Evolutionary conservation across 768 basidiomycete genomes (phyloP).

Genomic region (Boletus rufocinnamomeus): DNA sequence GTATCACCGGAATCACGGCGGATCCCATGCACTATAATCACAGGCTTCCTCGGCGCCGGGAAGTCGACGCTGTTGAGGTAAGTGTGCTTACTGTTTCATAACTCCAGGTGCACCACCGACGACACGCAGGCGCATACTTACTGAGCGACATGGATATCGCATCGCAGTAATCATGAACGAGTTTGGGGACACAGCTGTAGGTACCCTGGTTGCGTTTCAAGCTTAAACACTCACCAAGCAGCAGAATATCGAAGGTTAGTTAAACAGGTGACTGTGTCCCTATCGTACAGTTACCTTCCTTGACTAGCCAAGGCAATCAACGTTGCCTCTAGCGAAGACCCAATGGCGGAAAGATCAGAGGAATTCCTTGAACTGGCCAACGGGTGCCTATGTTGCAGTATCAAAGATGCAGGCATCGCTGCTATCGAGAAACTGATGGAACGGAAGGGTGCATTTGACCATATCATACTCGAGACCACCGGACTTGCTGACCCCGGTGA

Average conservation of each 20-base stretch:
- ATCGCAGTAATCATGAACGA: conserved; percentile 99
- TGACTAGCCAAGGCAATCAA: conserved; percentile 80
- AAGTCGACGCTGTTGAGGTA: conserved; percentile 91
- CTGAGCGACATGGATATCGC: conserved; percentile 89
- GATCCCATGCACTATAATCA: conserved; percentile 92
- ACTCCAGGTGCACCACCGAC: neutral
- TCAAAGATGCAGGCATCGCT: conserved; percentile 90
- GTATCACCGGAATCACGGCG: conserved; percentile 27
- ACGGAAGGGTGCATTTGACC: conserved; percentile 86
- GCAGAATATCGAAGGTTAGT: conserved; percentile 89
- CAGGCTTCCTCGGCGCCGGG: conserved; percentile 92
- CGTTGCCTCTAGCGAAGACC: conserved; percentile 66
- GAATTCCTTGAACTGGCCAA: conserved; percentile 93
- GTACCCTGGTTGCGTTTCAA: conserved; percentile 28
- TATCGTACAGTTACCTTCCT: conserved; percentile 1
- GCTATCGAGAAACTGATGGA: conserved; percentile 93
- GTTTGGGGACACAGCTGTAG: conserved; percentile 92
- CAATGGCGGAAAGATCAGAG: conserved; percentile 65
- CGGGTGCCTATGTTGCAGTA: conserved; percentile 97
- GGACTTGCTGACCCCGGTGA: conserved; percentile 93
- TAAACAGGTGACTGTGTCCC: neutral
- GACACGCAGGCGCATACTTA: conserved; percentile 72
- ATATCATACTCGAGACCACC: conserved; percentile 94
- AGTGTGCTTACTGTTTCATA: neutral
- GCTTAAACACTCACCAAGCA: conserved; percentile 20